Percentiles rank a stretch among this genome's conserved stretches.
phyloP scores from a whole-genome alignment of 352 stramenopile genomes.

The Globisporangium recalcitrans region DNA sequence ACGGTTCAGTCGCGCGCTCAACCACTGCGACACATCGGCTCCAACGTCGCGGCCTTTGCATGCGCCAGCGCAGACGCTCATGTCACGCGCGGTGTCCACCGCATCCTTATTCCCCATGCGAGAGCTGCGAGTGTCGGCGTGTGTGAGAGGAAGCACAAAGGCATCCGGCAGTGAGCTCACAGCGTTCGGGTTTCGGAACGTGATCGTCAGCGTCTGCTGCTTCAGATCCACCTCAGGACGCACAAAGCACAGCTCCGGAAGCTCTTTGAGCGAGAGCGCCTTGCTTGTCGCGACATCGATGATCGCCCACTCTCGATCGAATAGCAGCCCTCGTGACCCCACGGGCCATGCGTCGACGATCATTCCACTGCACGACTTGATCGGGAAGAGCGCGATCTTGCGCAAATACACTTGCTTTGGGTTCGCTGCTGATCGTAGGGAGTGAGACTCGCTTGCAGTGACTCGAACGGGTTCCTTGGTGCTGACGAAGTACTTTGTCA shows the following conservation, averaged over 20 bases:
- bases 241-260: conserved; percentile 56
- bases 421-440: background rate
- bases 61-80: conserved; percentile 46
- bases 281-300: conserved; percentile 43
- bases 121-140: conserved; percentile 15
- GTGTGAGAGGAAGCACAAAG: conserved; percentile 38
- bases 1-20: conserved; percentile 54
- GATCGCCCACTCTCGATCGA: conserved; percentile 74
- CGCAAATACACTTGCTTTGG: conserved; percentile 22
- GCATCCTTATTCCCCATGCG: conserved; percentile 18
- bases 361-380: conserved; percentile 76
- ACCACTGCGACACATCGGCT: conserved; percentile 52
- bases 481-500: conserved; percentile 57
- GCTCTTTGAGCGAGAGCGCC: conserved; percentile 54
- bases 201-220: conserved; percentile 51
- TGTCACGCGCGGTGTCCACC: conserved; percentile 21
- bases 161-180: background rate
- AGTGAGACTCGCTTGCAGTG: background rate
- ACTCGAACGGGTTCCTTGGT: conserved; percentile 12
- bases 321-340: conserved; percentile 51
- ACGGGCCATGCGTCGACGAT: conserved; percentile 50
- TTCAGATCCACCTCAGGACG: conserved; percentile 54
- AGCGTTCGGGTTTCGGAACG: conserved; percentile 15
- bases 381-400: conserved; percentile 66
- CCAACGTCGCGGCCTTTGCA: conserved; percentile 53